Percentiles rank a stretch among this genome's conserved stretches.
phyloP scores from a whole-genome alignment of 768 basidiomycete genomes.

The Goffeauzyma gilvescens region DNA sequence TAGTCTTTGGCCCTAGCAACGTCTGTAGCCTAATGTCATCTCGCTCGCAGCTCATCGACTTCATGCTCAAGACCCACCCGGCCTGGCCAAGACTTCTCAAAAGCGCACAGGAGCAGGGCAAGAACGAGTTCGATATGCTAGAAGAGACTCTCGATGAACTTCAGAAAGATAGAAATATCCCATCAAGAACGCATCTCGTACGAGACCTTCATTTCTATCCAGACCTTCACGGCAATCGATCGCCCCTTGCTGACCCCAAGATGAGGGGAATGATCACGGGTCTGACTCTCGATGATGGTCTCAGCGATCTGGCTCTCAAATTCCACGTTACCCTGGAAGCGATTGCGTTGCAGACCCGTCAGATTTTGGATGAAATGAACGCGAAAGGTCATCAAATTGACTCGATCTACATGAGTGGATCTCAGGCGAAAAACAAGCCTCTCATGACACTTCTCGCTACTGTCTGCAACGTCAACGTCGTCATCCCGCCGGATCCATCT shows the following conservation, averaged over 20 bases:
- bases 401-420: slow-evolving; percentile 73
- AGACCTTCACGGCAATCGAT: slow-evolving; percentile 83
- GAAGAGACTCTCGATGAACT: slow-evolving; percentile 54
- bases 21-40: too few species aligned
- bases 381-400: slow-evolving; percentile 60
- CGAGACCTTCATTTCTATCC: slow-evolving; percentile 87
- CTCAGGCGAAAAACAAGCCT: slow-evolving; percentile 71
- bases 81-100: slow-evolving; percentile 56
- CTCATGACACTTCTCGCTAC: slow-evolving; percentile 83
- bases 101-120: slow-evolving; percentile 39
- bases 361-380: slow-evolving; percentile 84
- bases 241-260: slow-evolving; percentile 82
- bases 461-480: slow-evolving; percentile 59
- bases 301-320: slow-evolving; percentile 67
- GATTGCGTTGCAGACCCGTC: slow-evolving; percentile 81
- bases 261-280: slow-evolving; percentile 88
- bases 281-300: slow-evolving; percentile 53
- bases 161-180: slow-evolving; percentile 38
- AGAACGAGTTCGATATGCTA: slow-evolving; percentile 39
- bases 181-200: slow-evolving; percentile 49
- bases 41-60: slow-evolving; percentile 58
- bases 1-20: too few species aligned
- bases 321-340: slow-evolving; percentile 82
- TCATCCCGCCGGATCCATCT: slow-evolving; percentile 55
- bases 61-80: slow-evolving; percentile 77